Evolutionary conservation across 306 rosid species (phyloP).

Genomic region (Astragalus membranaceus): DNA sequence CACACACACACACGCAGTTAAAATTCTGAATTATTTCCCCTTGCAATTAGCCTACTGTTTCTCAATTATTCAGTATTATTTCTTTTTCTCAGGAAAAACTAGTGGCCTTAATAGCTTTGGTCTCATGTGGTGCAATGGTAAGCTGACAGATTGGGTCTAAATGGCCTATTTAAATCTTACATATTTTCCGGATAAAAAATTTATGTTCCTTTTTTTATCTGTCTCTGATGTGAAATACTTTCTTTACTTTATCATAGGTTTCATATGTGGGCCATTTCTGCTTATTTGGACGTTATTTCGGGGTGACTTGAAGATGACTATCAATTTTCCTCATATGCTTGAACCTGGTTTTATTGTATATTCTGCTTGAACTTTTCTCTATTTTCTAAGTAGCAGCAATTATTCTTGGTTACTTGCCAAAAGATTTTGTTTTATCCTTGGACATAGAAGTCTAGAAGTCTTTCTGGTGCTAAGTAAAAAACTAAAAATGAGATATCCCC

Average conservation of each 20-base stretch:
- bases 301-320: constrained; percentile 63
- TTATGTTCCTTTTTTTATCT: background rate
- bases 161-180: background rate
- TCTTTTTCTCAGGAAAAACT: constrained; percentile 54
- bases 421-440: background rate
- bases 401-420: background rate
- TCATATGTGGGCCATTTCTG: constrained; percentile 61
- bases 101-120: constrained; percentile 90
- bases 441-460: background rate
- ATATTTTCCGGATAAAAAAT: background rate
- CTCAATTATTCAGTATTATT: constrained; percentile 6
- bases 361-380: constrained; percentile 10
- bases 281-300: constrained; percentile 53
- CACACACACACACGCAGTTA: background rate
- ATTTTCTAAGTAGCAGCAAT: background rate
- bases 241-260: constrained; percentile 32
- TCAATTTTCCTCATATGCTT: constrained; percentile 54
- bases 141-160: constrained; percentile 19
- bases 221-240: background rate
- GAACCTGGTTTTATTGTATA: constrained; percentile 70
- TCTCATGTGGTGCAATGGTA: constrained; percentile 94
- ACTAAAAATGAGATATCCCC: background rate
- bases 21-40: background rate
- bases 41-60: constrained; percentile 21
- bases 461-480: background rate